These are phyloP conservation scores for Wickerhamomyces sydowiorum DNA, from an alignment of 805 yeast species.

Conservation along the genomic window DNA sequence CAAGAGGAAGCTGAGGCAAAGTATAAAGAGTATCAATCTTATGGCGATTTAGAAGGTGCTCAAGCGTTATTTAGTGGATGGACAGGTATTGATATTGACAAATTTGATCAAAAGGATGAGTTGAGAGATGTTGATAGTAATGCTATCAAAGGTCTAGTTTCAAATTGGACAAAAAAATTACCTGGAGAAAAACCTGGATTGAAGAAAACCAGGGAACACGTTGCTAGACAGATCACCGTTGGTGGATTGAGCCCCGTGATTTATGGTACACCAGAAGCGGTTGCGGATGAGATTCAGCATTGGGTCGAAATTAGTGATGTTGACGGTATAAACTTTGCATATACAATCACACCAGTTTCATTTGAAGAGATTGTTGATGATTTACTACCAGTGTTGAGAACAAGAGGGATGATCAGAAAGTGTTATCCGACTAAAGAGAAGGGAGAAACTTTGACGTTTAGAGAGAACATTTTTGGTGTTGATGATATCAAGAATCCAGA, in stretches of 20 bases:
- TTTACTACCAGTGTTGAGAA: constrained; percentile 30
- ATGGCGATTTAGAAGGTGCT: constrained; percentile 32
- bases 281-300: constrained; percentile 32
- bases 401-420: constrained; percentile 28
- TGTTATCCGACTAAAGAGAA: constrained; percentile 27
- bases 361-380: constrained; percentile 32
- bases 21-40: constrained; percentile 21
- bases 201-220: constrained; percentile 10
- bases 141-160: constrained; percentile 22
- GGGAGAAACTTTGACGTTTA: constrained; percentile 21
- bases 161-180: constrained; percentile 21
- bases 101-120: constrained; percentile 27
- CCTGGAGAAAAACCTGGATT: constrained; percentile 13
- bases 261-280: constrained; percentile 30
- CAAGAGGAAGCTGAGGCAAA: constrained; percentile 31
- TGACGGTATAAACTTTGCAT: constrained; percentile 37
- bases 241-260: constrained; percentile 25
- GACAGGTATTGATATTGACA: constrained; percentile 33
- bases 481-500: constrained; percentile 7
- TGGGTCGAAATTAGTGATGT: constrained; percentile 35
- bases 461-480: constrained; percentile 29
- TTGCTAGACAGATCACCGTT: constrained; percentile 23
- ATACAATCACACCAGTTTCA: constrained; percentile 31
- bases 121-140: constrained; percentile 22
- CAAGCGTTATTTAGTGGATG: constrained; percentile 36